phyloP scores from a whole-genome alignment of 208 protist genomes.

The Crithidia bombi region DNA sequence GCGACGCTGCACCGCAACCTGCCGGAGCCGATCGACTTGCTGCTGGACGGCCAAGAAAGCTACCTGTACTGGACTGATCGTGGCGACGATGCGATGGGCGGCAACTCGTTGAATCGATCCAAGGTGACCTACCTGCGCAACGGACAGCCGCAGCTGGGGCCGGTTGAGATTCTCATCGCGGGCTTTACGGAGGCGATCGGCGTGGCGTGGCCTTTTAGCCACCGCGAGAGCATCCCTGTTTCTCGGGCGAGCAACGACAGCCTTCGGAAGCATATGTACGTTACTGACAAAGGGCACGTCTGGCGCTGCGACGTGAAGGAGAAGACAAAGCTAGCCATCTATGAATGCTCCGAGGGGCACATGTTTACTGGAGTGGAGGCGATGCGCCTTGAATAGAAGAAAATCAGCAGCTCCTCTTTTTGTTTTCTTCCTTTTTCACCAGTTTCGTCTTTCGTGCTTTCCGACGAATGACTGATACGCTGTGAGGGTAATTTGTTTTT shows the following conservation, averaged over 20 bases:
- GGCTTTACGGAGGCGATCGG: constrained; percentile 53
- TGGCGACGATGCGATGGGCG: constrained; percentile 36
- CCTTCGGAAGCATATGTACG: constrained; percentile 48
- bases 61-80: constrained; percentile 60
- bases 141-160: constrained; percentile 28
- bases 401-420: background rate
- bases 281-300: constrained; percentile 37
- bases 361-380: constrained; percentile 45
- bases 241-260: constrained; percentile 14
- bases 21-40: constrained; percentile 53
- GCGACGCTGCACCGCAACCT: constrained; percentile 33
- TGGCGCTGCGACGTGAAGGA: constrained; percentile 39
- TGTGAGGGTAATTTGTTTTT: no score
- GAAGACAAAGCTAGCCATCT: constrained; percentile 38
- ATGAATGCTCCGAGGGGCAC: constrained; percentile 8
- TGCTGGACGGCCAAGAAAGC: constrained; percentile 31
- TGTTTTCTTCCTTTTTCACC: constrained; percentile 9
- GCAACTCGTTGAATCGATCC: constrained; percentile 48
- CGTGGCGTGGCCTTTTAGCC: constrained; percentile 42
- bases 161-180: constrained; percentile 33
- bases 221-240: constrained; percentile 5
- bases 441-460: constrained; percentile 16
- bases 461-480: no score
- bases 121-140: constrained; percentile 23
- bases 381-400: constrained; percentile 21